Percentiles rank a stretch among this genome's conserved stretches.
phyloP scores from a whole-genome alignment of 306 rosid genomes.

The Inga oerstediana region DNA sequence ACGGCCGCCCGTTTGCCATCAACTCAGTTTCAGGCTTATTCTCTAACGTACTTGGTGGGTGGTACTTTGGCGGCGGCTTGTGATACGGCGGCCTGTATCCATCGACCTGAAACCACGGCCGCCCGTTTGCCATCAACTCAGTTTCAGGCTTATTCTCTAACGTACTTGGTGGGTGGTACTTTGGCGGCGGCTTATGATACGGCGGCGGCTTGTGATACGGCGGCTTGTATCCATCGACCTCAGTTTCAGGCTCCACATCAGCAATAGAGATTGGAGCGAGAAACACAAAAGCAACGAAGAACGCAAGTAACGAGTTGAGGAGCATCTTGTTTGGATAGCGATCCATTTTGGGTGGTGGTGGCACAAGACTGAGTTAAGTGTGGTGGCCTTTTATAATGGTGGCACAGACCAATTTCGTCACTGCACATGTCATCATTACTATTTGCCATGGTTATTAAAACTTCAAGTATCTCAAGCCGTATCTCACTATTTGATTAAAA shows the following conservation, averaged over 20 bases:
- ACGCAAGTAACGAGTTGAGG: not conserved
- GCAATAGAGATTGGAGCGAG: not conserved
- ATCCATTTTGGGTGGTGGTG: not conserved
- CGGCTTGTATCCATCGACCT: not conserved
- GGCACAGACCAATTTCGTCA: not conserved
- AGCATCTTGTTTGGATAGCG: not conserved
- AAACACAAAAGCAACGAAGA: not conserved
- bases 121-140: too few relatives aligned
- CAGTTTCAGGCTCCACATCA: not conserved
- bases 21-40: too few relatives aligned
- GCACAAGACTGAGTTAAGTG: not conserved
- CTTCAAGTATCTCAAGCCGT: too few relatives aligned
- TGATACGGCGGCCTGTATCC: not conserved
- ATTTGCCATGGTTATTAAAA: too few relatives aligned
- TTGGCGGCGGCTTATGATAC: not conserved
- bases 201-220: not conserved
- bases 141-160: not conserved
- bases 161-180: not conserved
- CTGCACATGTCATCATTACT: not conserved
- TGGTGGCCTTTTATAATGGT: constrained; percentile 12
- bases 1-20: too few relatives aligned
- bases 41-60: too few relatives aligned
- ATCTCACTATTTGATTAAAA: too few relatives aligned
- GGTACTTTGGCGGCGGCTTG: too few relatives aligned
- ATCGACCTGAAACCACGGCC: too few relatives aligned